These are phyloP conservation scores for Blyttiomyces sp. DNA, from an alignment of 371 early-diverging fungal genomes.

Conservation along the genomic window DNA sequence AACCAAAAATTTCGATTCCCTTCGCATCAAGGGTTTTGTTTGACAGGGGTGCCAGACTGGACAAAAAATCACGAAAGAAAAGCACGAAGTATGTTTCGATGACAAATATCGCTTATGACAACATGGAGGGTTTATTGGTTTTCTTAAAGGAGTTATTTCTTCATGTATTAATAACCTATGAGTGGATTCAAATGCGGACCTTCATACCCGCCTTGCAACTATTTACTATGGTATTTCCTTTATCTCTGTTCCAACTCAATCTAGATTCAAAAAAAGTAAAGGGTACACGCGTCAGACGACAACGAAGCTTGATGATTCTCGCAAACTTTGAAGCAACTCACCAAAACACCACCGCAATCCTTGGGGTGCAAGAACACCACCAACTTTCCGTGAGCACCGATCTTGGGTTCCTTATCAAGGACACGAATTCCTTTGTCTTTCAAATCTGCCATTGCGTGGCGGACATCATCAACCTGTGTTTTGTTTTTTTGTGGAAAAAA, in stretches of 20 bases:
- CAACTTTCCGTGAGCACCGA: slow-evolving; percentile 77
- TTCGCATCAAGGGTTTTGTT: too few relatives aligned
- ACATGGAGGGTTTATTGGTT: too few relatives aligned
- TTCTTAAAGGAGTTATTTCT: too few relatives aligned
- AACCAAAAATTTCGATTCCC: too few relatives aligned
- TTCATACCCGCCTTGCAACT: too few relatives aligned
- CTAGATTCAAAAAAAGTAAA: background rate
- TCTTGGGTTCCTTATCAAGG: slow-evolving; percentile 67
- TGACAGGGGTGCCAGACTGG: too few relatives aligned
- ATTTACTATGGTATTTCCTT: background rate
- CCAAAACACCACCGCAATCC: slow-evolving; percentile 76
- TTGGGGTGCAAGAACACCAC: slow-evolving; percentile 81
- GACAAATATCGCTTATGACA: too few relatives aligned
- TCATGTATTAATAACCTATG: too few relatives aligned
- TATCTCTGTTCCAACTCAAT: slow-evolving; percentile 62
- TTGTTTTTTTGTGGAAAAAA: slow-evolving; percentile 3
- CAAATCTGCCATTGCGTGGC: slow-evolving; percentile 56
- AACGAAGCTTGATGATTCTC: background rate
- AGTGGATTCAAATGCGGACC: too few relatives aligned
- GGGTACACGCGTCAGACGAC: too few relatives aligned
- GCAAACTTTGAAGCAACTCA: slow-evolving; percentile 17
- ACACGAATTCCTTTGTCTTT: slow-evolving; percentile 57
- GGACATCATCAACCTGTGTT: slow-evolving; percentile 63
- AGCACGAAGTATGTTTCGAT: too few relatives aligned
- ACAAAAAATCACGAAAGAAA: too few relatives aligned